These are phyloP conservation scores for Colletotrichum cereale DNA, from an alignment of 2,329 filamentous ascomycete species.

Conservation along the genomic window DNA sequence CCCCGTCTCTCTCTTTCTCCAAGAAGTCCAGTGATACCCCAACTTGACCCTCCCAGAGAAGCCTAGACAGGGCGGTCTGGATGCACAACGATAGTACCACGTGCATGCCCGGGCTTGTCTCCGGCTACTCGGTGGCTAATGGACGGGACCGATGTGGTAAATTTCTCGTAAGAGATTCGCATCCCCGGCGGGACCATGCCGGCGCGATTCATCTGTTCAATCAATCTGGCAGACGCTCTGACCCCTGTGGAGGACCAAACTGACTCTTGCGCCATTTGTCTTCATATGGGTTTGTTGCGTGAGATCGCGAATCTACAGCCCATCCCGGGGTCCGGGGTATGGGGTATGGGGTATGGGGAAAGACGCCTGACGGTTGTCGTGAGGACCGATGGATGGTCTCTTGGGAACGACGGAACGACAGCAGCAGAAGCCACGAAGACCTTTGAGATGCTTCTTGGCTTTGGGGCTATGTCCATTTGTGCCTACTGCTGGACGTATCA, in stretches of 20 bases:
- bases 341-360: background rate
- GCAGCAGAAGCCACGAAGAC: background rate
- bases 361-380: background rate
- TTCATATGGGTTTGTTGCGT: conserved; percentile 1
- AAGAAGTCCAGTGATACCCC: background rate
- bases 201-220: background rate
- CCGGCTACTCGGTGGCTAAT: background rate
- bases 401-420: background rate
- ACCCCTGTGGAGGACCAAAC: background rate
- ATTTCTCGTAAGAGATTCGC: conserved; percentile 33
- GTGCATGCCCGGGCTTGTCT: background rate
- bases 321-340: conserved; percentile 27
- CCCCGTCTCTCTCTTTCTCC: background rate
- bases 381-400: background rate
- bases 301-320: background rate
- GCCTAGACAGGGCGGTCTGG: conserved; percentile 15
- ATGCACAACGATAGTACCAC: conserved; percentile 6
- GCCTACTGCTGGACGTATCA: too few relatives aligned
- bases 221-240: conserved; percentile 14
- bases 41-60: conserved; percentile 6
- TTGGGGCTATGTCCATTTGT: too few relatives aligned
- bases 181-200: conserved; percentile 18
- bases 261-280: background rate
- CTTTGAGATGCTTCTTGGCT: background rate
- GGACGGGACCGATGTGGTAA: conserved; percentile 28